Conservation (phyloP, 192 early-diverging fungal genomes). For the Backusella liffmaniae region DNA sequence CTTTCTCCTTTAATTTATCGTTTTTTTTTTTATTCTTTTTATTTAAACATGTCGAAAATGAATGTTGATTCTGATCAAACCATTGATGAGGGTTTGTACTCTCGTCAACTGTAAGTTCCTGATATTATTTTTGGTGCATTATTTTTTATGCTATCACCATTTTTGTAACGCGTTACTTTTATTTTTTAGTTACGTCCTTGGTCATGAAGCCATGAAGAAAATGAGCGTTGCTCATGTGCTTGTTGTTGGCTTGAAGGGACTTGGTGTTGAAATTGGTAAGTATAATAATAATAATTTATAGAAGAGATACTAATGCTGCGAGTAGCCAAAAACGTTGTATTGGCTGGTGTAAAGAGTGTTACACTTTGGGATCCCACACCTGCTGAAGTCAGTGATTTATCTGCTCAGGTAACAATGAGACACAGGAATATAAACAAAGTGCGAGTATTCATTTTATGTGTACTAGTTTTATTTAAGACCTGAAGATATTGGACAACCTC, state of each 20-base stretch:
- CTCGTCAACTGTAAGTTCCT: slow-evolving; percentile 91
- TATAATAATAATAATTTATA: not conserved
- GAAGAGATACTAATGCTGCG: not conserved
- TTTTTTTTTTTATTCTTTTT: not conserved
- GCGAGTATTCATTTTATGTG: not conserved
- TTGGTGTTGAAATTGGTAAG: slow-evolving; percentile 97
- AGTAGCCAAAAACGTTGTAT: slow-evolving; percentile 94
- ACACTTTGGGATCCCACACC: slow-evolving; percentile 86
- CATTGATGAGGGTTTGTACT: slow-evolving; percentile 98
- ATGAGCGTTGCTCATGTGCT: slow-evolving; percentile 97
- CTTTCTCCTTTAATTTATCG: not conserved
- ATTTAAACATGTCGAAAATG: slow-evolving; percentile 19
- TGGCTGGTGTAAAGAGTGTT: slow-evolving; percentile 99
- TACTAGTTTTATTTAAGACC: slow-evolving; percentile 84
- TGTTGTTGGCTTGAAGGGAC: slow-evolving; percentile 92
- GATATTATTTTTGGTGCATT: not conserved
- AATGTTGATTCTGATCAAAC: slow-evolving; percentile 47
- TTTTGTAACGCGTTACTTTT: not conserved
- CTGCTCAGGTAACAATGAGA: slow-evolving; percentile 68
- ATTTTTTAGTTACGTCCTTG: slow-evolving; percentile 78
- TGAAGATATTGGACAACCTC: slow-evolving; percentile 84
- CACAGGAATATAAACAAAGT: not conserved
- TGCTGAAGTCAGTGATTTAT: slow-evolving; percentile 79
- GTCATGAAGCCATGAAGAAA: slow-evolving; percentile 96
- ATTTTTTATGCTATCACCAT: not conserved